Evolutionary conservation across 805 yeast species (phyloP).

Genomic region (Starmera dryadoides): DNA sequence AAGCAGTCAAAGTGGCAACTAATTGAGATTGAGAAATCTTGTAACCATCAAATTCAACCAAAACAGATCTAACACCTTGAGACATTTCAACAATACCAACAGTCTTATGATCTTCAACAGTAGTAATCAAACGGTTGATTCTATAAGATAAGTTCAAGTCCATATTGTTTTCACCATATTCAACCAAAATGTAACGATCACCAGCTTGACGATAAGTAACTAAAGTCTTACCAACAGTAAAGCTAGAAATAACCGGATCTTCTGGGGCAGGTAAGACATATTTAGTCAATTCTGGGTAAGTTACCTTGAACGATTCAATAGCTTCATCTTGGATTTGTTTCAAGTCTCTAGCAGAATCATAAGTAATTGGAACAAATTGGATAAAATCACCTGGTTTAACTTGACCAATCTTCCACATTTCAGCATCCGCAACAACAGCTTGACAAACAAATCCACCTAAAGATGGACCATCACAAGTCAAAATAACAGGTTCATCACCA

Average conservation of each 20-base stretch:
- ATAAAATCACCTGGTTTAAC: slow-evolving; percentile 90
- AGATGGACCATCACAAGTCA: slow-evolving; percentile 97
- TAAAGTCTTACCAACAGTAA: slow-evolving; percentile 48
- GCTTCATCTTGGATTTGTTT: slow-evolving; percentile 53
- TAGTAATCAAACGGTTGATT: slow-evolving; percentile 72
- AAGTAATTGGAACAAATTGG: slow-evolving; percentile 71
- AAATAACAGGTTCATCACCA: slow-evolving; percentile 96
- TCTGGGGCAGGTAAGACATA: slow-evolving; percentile 38
- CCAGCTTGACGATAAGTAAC: slow-evolving; percentile 95
- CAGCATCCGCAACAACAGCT: slow-evolving; percentile 92
- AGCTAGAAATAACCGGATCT: slow-evolving; percentile 60
- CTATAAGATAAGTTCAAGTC: slow-evolving; percentile 82
- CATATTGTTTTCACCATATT: slow-evolving; percentile 85
- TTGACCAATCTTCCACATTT: slow-evolving; percentile 98
- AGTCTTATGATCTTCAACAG: slow-evolving; percentile 58
- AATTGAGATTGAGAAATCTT: slow-evolving; percentile 54
- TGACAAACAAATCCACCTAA: slow-evolving; percentile 96
- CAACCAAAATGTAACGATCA: slow-evolving; percentile 86
- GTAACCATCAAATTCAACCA: slow-evolving; percentile 73
- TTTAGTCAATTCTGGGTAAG: slow-evolving; percentile 22
- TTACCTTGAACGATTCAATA: slow-evolving; percentile 37
- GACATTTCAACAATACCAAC: slow-evolving; percentile 91
- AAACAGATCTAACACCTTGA: slow-evolving; percentile 92
- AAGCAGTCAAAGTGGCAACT: slow-evolving; percentile 57
- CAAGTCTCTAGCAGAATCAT: slow-evolving; percentile 58